Base-by-base conservation (phyloP, 768 basidiomycete genomes). In the Mrakia gelida region DNA sequence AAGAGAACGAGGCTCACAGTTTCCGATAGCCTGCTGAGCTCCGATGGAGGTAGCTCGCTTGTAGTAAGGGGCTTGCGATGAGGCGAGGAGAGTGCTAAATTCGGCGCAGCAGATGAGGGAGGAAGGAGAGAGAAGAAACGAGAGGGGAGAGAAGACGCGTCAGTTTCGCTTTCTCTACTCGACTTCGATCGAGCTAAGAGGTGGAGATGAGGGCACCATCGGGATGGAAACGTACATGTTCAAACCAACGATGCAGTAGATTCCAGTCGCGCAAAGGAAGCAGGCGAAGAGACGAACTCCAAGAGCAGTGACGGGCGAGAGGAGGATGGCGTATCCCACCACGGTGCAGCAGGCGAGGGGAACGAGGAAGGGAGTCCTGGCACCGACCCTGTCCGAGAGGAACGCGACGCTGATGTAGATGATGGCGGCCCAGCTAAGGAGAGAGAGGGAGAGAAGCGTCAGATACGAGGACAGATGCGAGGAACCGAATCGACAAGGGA, bases 21-120 rank as follows among this genome's bases (percentile, higher is more conserved):
- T 52, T 52, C 49, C 18, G 49, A 52, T 52, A 52, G 49, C 49
- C 49, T 52, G 49, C 49, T 52, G 49, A 52, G 62, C 62, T 28
- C 62, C n/a, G n/a, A 28, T 28, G 32, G 32, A 34, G 16, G 62
- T 34, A 28, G 62, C 62, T 28, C 28, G 32, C n/a, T 63, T 34
- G 62, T 28, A 28, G 62, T 63, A 63, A 3, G 49, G 49, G 15
- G 49, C 49, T 13, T 52, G 49, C 1, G 49, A 52, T 15, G 2
- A 98, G 73, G 92, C 91, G 63, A 98, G 86, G n/a, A 99, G 85
- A 73, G 98, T 90, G 26, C 89, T 85, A 21, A 21, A 52, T 9
- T 10, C 16, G 30, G 90, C 88, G 83, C 97, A 95, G 82, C 98
- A 93, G 10, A 99, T 85, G 80, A 95, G 93, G 0, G 93, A 93